A percentile compares a stretch with the other conserved stretches of the same genome.
Conservation (phyloP, 2,329 filamentous ascomycete species). For the Hymenoscyphus occultus region DNA sequence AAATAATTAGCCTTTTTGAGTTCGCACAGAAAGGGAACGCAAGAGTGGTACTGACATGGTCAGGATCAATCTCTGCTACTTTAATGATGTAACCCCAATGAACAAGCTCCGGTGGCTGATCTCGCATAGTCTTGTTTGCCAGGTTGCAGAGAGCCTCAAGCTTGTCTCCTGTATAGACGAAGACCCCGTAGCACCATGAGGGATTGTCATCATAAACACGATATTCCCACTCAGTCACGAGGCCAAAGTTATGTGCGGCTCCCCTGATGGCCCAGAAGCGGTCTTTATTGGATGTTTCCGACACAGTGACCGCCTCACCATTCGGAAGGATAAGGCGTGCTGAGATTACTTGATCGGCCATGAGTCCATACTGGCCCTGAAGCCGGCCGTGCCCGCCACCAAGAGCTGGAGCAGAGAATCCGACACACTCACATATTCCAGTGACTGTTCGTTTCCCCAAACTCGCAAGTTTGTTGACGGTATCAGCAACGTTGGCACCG, state of each 20-base stretch:
- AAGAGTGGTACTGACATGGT: constrained; percentile 35
- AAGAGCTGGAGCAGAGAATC: constrained; percentile 48
- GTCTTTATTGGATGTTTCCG: constrained; percentile 43
- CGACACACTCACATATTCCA: constrained; percentile 47
- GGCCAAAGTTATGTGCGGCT: constrained; percentile 58
- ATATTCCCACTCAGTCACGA: constrained; percentile 48
- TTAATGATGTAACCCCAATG: constrained; percentile 51
- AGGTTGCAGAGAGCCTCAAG: constrained; percentile 47
- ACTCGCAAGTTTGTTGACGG: constrained; percentile 30
- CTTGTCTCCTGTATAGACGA: constrained; percentile 48
- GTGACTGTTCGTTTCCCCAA: constrained; percentile 43
- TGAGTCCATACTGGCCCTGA: constrained; percentile 51
- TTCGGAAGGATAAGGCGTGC: constrained; percentile 50
- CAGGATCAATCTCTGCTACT: constrained; percentile 41
- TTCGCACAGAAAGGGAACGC: background rate
- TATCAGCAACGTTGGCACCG: constrained; percentile 28
- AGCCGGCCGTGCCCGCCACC: constrained; percentile 60
- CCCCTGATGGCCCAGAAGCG: constrained; percentile 56
- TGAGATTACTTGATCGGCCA: constrained; percentile 44
- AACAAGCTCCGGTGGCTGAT: constrained; percentile 43
- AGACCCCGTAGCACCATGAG: constrained; percentile 41
- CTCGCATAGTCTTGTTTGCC: constrained; percentile 46
- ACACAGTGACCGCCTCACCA: constrained; percentile 45
- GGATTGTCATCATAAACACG: constrained; percentile 46
- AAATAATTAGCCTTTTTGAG: background rate